Evolutionary conservation across 805 yeast genomes (phyloP).

Genomic region (Metschnikowia kunwiensis): DNA sequence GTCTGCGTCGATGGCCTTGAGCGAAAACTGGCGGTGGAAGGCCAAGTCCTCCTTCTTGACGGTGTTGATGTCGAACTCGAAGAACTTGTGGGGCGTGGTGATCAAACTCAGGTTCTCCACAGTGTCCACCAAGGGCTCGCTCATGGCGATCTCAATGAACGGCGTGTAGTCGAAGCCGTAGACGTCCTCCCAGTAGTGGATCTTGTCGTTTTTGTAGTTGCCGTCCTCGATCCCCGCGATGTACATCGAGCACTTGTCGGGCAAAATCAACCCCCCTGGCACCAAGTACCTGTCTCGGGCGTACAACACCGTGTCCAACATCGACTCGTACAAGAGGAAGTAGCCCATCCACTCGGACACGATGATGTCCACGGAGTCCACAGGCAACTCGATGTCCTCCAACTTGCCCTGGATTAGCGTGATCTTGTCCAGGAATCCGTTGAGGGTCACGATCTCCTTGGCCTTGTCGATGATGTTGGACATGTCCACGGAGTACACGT

Average conservation of each 20-base stretch:
- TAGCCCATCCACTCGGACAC: slow-evolving; percentile 99
- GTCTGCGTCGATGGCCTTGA: slow-evolving; percentile 76
- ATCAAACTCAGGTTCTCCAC: slow-evolving; percentile 73
- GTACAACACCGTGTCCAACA: slow-evolving; percentile 92
- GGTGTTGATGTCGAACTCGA: slow-evolving; percentile 86
- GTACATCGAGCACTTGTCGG: slow-evolving; percentile 87
- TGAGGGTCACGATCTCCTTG: slow-evolving; percentile 75
- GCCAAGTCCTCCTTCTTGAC: slow-evolving; percentile 79
- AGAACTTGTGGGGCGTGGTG: slow-evolving; percentile 68
- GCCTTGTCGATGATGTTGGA: slow-evolving; percentile 96
- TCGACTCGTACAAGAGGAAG: slow-evolving; percentile 90
- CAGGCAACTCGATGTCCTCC: slow-evolving; percentile 89
- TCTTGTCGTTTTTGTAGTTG: slow-evolving; percentile 85
- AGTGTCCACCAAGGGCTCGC: slow-evolving; percentile 94
- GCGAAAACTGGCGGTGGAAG: slow-evolving; percentile 64
- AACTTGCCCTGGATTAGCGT: slow-evolving; percentile 88
- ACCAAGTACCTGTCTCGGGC: slow-evolving; percentile 89
- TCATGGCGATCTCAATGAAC: slow-evolving; percentile 78
- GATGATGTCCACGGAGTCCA: slow-evolving; percentile 86
- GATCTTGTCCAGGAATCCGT: slow-evolving; percentile 82
- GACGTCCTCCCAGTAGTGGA: slow-evolving; percentile 93
- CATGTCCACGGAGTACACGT: slow-evolving; percentile 96
- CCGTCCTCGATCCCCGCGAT: slow-evolving; percentile 93
- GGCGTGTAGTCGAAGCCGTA: slow-evolving; percentile 97
- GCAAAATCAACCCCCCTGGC: slow-evolving; percentile 87